Percentiles rank a stretch among this genome's conserved stretches.
Evolutionary conservation across 2,329 filamentous ascomycete genomes (phyloP).

Genomic region (Fusarium luffae): DNA sequence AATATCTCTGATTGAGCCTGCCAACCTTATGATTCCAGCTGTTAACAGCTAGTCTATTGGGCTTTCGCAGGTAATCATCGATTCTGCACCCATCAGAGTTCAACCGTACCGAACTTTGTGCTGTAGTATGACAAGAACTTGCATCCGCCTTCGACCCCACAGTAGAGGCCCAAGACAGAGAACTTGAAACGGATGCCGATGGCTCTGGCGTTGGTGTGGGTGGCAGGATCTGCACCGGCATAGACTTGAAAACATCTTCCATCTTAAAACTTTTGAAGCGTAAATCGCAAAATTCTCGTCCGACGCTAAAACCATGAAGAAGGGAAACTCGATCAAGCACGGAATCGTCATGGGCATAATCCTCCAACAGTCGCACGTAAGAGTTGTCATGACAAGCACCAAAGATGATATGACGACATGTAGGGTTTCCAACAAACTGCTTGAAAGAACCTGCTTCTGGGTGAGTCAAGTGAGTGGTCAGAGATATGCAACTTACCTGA

Average conservation of each 20-base stretch:
- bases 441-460: background rate
- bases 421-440: background rate
- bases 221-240: background rate
- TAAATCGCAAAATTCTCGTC: background rate
- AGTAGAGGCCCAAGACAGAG: background rate
- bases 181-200: background rate
- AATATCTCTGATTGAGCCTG: background rate
- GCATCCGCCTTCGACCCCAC: background rate
- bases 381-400: background rate
- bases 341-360: background rate
- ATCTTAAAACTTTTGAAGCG: background rate
- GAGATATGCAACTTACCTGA: background rate
- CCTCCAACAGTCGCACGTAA: background rate
- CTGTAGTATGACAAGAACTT: background rate
- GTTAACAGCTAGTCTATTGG: background rate
- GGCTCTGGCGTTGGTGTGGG: background rate
- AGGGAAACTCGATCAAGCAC: background rate
- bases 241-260: background rate
- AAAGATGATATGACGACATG: background rate
- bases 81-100: background rate
- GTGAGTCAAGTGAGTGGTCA: background rate
- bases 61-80: background rate
- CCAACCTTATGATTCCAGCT: background rate
- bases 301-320: background rate
- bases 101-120: background rate